Percentiles rank a stretch among this genome's conserved stretches.
phyloP scores from a whole-genome alignment of 768 basidiomycete species.

The Xerocomus potaroensis region DNA sequence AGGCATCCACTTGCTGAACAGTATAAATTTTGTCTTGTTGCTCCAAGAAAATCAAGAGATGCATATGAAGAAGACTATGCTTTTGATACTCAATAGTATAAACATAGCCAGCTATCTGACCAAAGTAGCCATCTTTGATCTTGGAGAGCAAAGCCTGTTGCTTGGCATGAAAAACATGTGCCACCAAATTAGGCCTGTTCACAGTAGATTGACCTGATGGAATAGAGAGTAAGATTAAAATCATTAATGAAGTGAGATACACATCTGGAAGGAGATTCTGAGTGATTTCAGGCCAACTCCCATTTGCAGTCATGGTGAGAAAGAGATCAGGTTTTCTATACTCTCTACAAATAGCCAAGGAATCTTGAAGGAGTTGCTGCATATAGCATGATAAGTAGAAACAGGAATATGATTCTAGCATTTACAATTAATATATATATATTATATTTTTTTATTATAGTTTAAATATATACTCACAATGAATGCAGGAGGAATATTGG shows the following conservation, averaged over 20 bases:
- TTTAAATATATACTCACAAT: too few relatives aligned
- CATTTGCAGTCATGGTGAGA: conserved; percentile 52
- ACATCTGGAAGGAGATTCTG: conserved; percentile 33
- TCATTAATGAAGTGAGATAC: too few relatives aligned
- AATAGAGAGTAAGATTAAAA: neutral
- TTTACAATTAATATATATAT: too few relatives aligned
- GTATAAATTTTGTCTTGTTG: neutral
- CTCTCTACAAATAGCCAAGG: too few relatives aligned
- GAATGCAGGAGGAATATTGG: too few relatives aligned
- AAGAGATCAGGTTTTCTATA: too few relatives aligned
- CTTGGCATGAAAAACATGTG: conserved; percentile 21
- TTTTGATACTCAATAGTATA: too few relatives aligned
- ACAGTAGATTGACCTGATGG: neutral
- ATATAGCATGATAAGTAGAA: too few relatives aligned
- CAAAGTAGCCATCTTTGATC: conserved; percentile 36
- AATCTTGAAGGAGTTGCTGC: conserved; percentile 41
- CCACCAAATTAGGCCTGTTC: neutral
- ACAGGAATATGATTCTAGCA: too few relatives aligned
- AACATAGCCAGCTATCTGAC: conserved; percentile 14
- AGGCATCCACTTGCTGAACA: neutral
- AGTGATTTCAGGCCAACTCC: conserved; percentile 45
- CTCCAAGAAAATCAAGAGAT: neutral
- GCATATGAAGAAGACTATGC: neutral
- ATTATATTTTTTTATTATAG: too few relatives aligned
- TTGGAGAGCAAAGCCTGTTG: conserved; percentile 32